These are phyloP conservation scores for Sutorius eximius DNA, from an alignment of 1,284 basidiomycete genomes.

Conservation along the genomic window DNA sequence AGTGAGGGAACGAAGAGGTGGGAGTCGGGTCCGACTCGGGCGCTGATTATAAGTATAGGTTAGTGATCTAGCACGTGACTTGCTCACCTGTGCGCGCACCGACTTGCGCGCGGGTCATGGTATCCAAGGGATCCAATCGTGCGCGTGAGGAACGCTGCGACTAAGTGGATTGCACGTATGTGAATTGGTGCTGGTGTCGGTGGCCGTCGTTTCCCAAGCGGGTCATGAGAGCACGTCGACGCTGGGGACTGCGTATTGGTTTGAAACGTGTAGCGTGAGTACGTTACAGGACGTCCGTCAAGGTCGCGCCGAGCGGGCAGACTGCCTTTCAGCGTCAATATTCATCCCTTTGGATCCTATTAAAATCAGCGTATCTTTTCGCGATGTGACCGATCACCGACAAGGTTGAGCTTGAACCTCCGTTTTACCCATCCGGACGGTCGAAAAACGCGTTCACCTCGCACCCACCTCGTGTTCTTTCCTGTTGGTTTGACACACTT, in stretches of 20 bases:
- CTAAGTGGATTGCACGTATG: background rate
- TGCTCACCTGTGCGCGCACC: no score
- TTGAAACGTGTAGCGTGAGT: no score
- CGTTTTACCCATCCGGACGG: background rate
- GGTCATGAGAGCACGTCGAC: background rate
- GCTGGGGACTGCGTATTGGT: background rate
- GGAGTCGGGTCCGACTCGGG: background rate
- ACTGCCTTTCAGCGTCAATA: background rate
- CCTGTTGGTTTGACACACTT: background rate
- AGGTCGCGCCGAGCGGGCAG: background rate
- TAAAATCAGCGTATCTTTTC: background rate
- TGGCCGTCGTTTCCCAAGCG: background rate
- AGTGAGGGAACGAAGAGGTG: background rate
- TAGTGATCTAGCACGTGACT: slow-evolving; percentile 12
- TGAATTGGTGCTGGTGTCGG: background rate
- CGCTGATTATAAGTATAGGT: slow-evolving; percentile 5
- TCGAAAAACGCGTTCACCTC: slow-evolving; percentile 14
- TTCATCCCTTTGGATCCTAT: background rate
- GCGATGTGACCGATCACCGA: background rate
- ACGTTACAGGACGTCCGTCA: no score
- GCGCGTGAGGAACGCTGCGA: no score
- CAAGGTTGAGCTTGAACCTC: background rate
- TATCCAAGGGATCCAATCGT: no score
- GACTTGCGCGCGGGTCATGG: no score
- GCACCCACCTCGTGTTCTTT: slow-evolving; percentile 13